Conservation (phyloP, 2,329 filamentous ascomycete genomes). For the Metarhizium album region DNA sequence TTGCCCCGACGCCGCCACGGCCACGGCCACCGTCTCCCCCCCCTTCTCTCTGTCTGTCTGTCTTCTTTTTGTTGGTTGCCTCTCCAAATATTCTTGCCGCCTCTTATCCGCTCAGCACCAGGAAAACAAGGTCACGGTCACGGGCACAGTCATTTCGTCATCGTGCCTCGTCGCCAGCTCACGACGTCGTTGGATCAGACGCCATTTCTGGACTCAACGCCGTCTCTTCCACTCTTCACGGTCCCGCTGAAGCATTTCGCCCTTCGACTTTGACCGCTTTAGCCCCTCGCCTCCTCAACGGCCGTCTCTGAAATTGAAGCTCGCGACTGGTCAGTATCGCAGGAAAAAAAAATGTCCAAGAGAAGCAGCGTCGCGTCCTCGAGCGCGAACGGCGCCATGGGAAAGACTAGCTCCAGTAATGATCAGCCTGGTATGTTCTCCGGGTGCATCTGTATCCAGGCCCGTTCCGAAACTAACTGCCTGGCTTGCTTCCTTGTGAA, state of each 20-base stretch:
- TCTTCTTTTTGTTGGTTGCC: too few species aligned
- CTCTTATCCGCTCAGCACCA: too few species aligned
- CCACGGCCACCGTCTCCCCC: too few species aligned
- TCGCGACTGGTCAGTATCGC: conserved; percentile 21
- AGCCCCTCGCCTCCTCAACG: neutral
- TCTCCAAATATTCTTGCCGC: too few species aligned
- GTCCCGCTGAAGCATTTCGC: neutral
- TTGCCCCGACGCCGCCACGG: too few species aligned
- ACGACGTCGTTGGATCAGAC: too few species aligned
- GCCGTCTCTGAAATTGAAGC: neutral
- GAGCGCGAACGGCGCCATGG: conserved; percentile 14
- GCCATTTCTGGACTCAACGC: too few species aligned
- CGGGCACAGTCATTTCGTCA: too few species aligned
- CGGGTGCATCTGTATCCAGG: neutral
- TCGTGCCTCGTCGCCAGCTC: too few species aligned
- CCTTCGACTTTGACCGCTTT: neutral
- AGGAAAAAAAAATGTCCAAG: conserved; percentile 48
- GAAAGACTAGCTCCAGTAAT: conserved; percentile 19
- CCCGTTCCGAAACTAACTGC: neutral
- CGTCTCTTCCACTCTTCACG: too few species aligned
- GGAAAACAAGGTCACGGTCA: too few species aligned
- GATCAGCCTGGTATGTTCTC: conserved; percentile 23
- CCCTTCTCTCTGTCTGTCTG: too few species aligned
- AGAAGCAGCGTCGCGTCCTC: conserved; percentile 34
- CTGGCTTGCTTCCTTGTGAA: conserved; percentile 18